Evolutionary conservation across 2,329 filamentous ascomycete species (phyloP).

Genomic region (Penicillium brevicompactum): DNA sequence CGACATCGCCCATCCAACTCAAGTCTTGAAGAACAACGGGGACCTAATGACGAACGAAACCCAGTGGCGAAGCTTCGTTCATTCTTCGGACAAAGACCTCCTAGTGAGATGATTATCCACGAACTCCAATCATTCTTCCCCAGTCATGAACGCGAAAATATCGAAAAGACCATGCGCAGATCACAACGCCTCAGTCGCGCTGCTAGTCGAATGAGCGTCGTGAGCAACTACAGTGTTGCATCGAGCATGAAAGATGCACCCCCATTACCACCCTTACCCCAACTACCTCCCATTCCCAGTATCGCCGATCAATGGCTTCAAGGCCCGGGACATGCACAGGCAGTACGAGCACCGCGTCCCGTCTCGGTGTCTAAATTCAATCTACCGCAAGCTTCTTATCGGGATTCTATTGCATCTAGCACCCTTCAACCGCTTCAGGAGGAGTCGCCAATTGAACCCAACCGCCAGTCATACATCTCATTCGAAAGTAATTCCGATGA

Average conservation of each 20-base stretch:
- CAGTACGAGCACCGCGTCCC: conserved; percentile 55
- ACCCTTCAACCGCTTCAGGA: conserved; percentile 88
- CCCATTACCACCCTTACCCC: conserved; percentile 25
- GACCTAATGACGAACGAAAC: conserved; percentile 33
- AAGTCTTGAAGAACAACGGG: conserved; percentile 32
- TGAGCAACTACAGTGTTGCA: conserved; percentile 89
- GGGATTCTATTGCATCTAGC: conserved; percentile 87
- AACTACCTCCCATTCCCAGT: conserved; percentile 72
- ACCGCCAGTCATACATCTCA: conserved; percentile 95
- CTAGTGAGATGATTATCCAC: conserved; percentile 95
- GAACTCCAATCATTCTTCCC: conserved; percentile 97
- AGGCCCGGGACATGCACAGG: conserved; percentile 52
- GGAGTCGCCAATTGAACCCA: conserved; percentile 81
- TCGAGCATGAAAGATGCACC: conserved; percentile 92
- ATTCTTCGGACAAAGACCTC: conserved; percentile 89
- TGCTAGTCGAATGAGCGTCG: conserved; percentile 88
- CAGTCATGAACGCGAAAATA: conserved; percentile 88
- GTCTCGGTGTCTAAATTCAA: conserved; percentile 63
- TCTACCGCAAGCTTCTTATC: conserved; percentile 65
- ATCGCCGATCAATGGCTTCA: conserved; percentile 92
- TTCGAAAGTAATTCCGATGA: conserved; percentile 66
- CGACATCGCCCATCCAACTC: conserved; percentile 31
- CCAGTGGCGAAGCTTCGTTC: conserved; percentile 47
- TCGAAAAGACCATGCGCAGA: conserved; percentile 90
- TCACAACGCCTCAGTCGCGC: conserved; percentile 90